Base-by-base conservation (phyloP, 2,329 filamentous ascomycete genomes). In the Decorospora gaudefroyi region DNA sequence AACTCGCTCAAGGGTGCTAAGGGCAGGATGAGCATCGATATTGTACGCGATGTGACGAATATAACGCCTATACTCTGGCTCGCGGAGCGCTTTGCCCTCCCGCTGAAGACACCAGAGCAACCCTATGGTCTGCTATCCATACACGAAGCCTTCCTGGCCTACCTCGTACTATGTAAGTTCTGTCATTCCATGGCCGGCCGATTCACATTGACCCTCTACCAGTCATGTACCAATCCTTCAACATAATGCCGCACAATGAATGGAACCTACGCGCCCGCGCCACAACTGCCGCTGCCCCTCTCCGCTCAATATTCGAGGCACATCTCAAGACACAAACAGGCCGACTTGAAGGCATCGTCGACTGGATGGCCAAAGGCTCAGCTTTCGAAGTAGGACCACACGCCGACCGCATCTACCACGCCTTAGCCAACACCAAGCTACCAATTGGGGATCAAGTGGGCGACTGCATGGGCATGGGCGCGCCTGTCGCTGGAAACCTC, bases 41-140 rank as follows among this genome's bases (percentile, higher is more conserved):
- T 78, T 3, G 74, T 88, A 7, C 80, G 84, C 16, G 84, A 88
- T 48, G 79, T 89, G 1, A 84, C 81, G 17, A 89, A 89, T 61
- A 70, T 87, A 17, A 79, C 77, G 0, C 84, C 85, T 4, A 80
- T 84, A 3, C 76, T 82, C 55, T 88, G 80, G 57, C 72, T 87
- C 27, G 82, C 80, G 0, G 74, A 85, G 2, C 77, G 78, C 4
- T 86, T 88, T 62, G 81, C 82, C 34, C 72, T 89, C 3, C 85
- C 86, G 0, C 72, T 90, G 26, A 87, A 88, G 72, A 84, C 81
- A 0, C 64, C 68, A 2, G 74, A 81, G 8, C 79, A 82, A 36
- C 80, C 82, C 2, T 79, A 76, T 53, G 86, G 85, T 2, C 38
- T 79, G 6, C 31, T 79, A 12, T 71, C 74, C 1, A 55, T 76